These are phyloP conservation scores for Mortierella sp. DNA, from an alignment of 371 early-diverging fungal genomes.

Conservation along the genomic window DNA sequence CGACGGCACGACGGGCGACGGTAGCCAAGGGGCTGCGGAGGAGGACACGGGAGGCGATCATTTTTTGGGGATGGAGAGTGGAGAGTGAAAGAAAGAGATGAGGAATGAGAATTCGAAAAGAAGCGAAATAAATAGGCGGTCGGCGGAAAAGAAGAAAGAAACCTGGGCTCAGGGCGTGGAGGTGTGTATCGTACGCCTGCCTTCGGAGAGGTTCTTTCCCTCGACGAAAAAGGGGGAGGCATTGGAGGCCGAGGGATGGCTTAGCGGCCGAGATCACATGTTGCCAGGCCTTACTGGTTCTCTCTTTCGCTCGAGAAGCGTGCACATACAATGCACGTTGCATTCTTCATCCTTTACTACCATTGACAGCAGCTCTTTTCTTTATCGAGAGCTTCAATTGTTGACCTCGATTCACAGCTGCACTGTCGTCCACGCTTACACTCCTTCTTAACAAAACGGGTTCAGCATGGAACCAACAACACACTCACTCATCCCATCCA, in stretches of 20 bases:
- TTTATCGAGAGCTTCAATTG: no score
- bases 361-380: no score
- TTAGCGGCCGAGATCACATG: constrained; percentile 3
- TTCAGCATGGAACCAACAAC: background rate
- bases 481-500: background rate
- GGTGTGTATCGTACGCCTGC: background rate
- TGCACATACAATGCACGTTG: background rate
- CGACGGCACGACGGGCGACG: constrained; percentile 49
- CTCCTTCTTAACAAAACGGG: background rate
- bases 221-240: background rate
- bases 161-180: background rate
- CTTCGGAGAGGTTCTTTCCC: constrained; percentile 1
- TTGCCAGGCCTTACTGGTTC: background rate
- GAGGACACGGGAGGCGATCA: constrained; percentile 25
- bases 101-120: constrained; percentile 12
- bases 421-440: no score
- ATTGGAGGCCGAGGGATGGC: background rate
- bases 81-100: constrained; percentile 8
- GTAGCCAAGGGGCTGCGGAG: constrained; percentile 48
- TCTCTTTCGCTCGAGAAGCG: background rate
- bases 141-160: background rate
- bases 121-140: background rate
- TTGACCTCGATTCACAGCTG: no score
- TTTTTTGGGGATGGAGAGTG: constrained; percentile 4
- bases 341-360: no score